phyloP scores from a whole-genome alignment of 495 filamentous ascomycete genomes.

The Penicillium psychrofluorescens region DNA sequence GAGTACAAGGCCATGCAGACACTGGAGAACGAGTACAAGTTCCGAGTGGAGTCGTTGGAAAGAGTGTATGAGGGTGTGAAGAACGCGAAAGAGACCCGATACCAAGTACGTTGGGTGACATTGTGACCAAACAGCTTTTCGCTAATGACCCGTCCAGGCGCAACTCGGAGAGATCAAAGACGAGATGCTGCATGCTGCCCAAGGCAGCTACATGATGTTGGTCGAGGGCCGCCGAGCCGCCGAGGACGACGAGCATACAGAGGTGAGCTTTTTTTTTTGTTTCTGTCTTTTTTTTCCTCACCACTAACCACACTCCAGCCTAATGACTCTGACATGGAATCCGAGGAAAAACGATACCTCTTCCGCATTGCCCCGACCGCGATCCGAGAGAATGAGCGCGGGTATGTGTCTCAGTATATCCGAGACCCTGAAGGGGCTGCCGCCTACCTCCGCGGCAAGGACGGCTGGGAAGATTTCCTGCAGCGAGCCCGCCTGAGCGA shows the following conservation, averaged over 20 bases:
- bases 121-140: too few relatives aligned
- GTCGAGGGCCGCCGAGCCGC: conserved; percentile 32
- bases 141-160: conserved; percentile 8
- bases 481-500: conserved; percentile 31
- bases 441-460: conserved; percentile 24
- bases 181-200: conserved; percentile 29
- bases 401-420: conserved; percentile 29
- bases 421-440: conserved; percentile 28
- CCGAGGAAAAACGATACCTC: conserved; percentile 19
- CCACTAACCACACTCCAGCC: conserved; percentile 14
- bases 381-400: conserved; percentile 23
- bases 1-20: conserved; percentile 11
- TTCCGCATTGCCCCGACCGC: conserved; percentile 20
- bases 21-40: conserved; percentile 20
- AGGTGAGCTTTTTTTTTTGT: conserved; percentile 18
- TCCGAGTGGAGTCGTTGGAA: conserved; percentile 19
- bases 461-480: conserved; percentile 37
- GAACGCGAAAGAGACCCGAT: too few relatives aligned
- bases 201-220: conserved; percentile 36
- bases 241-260: conserved; percentile 43
- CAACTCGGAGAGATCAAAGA: conserved; percentile 23
- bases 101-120: too few relatives aligned
- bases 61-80: conserved; percentile 14
- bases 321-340: conserved; percentile 32
- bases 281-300: too few relatives aligned